phyloP scores from a whole-genome alignment of 768 basidiomycete species.

The Lentinula edodes region DNA sequence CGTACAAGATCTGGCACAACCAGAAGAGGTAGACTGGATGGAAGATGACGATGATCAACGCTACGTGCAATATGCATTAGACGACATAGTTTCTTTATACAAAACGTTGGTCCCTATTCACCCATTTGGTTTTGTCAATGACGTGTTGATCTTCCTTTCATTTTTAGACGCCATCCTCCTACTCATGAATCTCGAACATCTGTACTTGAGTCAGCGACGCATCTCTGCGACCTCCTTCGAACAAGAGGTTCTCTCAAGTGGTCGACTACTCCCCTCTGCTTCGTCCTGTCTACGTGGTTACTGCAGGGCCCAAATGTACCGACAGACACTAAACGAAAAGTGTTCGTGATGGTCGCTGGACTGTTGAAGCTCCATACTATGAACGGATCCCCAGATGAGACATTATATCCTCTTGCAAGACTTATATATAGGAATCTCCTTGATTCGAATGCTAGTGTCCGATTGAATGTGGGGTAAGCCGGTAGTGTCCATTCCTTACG shows the following conservation, averaged over 20 bases:
- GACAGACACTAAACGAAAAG: conserved; percentile 35
- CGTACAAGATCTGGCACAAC: conserved; percentile 35
- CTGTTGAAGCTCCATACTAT: conserved; percentile 39
- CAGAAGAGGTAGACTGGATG: conserved; percentile 46
- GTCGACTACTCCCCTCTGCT: conserved; percentile 26
- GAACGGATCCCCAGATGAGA: conserved; percentile 20
- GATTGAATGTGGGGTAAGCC: conserved; percentile 67
- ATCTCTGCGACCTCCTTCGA: conserved; percentile 32
- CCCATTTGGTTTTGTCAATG: not conserved
- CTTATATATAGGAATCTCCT: conserved; percentile 43
- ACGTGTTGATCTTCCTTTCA: not conserved
- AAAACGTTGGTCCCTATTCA: conserved; percentile 26
- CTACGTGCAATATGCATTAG: conserved; percentile 38
- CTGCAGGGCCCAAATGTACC: conserved; percentile 44
- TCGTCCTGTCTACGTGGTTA: conserved; percentile 31
- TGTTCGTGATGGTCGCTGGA: conserved; percentile 32
- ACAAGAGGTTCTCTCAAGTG: conserved; percentile 18
- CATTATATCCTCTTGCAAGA: conserved; percentile 17
- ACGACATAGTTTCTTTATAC: conserved; percentile 39
- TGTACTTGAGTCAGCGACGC: not conserved
- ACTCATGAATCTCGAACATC: not conserved
- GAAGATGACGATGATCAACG: conserved; percentile 41
- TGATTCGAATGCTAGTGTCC: conserved; percentile 52
- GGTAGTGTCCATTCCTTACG: not conserved
- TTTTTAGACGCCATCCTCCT: not conserved